A percentile compares a stretch with the other conserved stretches of the same genome.
These are phyloP conservation scores for Agaricus subrufescens DNA, from an alignment of 768 basidiomycete genomes.

Conservation along the genomic window DNA sequence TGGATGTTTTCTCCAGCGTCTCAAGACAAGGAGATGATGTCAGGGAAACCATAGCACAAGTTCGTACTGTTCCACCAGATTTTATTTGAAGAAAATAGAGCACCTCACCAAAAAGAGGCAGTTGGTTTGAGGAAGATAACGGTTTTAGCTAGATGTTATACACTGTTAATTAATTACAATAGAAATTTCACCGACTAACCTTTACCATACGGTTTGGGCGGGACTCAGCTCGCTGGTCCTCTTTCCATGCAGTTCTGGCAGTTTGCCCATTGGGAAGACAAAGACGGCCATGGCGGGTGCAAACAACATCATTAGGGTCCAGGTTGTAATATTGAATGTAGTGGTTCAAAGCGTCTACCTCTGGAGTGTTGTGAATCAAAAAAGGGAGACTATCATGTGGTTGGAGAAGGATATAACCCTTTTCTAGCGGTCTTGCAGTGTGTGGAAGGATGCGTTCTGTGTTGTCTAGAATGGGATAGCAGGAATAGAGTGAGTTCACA, in stretches of 20 bases:
- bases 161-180: background rate
- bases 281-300: constrained; percentile 12
- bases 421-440: constrained; percentile 10
- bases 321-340: background rate
- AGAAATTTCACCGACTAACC: constrained; percentile 16
- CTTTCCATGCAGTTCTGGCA: constrained; percentile 28
- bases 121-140: background rate
- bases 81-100: background rate
- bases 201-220: constrained; percentile 27
- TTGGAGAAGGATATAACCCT: constrained; percentile 15
- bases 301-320: background rate
- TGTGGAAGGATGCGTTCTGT: constrained; percentile 10
- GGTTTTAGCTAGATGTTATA: background rate
- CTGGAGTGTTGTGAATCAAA: background rate
- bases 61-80: background rate
- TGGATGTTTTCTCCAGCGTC: background rate
- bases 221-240: constrained; percentile 17
- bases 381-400: constrained; percentile 9
- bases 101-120: background rate
- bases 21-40: background rate
- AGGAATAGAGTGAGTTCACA: background rate
- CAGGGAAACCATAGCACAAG: background rate
- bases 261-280: constrained; percentile 33
- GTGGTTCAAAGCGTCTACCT: background rate
- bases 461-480: background rate